A percentile compares a stretch with the other conserved stretches of the same genome.
phyloP scores from a whole-genome alignment of 169 alveolate genomes.

The Babesia ovis region DNA sequence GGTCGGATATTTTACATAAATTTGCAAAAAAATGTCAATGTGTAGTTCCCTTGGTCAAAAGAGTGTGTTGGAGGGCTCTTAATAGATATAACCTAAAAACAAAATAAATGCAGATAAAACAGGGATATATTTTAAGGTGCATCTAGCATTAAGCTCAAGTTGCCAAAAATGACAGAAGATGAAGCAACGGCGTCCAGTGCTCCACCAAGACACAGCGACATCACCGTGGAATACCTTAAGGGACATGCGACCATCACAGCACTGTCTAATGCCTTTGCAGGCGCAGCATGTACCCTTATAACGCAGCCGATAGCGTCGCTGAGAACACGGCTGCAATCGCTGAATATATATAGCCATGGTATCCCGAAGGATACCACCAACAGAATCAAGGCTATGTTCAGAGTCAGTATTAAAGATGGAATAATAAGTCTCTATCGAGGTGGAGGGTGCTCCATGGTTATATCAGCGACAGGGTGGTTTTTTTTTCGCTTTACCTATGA shows the following conservation, averaged over 20 bases:
- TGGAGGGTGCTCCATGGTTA: constrained; percentile 26
- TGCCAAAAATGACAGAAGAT: background rate
- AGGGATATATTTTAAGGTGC: background rate
- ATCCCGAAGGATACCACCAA: constrained; percentile 2
- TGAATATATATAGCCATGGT: constrained; percentile 63
- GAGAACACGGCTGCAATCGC: constrained; percentile 59
- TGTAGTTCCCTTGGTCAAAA: too few species aligned
- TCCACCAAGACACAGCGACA: background rate
- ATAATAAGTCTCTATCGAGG: constrained; percentile 49
- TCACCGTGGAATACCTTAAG: constrained; percentile 35
- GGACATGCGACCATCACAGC: constrained; percentile 55
- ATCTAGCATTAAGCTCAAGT: background rate
- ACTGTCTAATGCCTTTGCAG: constrained; percentile 54
- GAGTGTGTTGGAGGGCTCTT: too few species aligned
- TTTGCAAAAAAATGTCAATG: background rate
- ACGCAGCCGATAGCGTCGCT: constrained; percentile 60
- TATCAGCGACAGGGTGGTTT: constrained; percentile 59
- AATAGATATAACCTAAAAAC: too few species aligned
- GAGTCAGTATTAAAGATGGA: constrained; percentile 46
- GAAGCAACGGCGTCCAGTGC: background rate
- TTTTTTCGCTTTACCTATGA: constrained; percentile 49
- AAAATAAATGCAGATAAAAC: background rate
- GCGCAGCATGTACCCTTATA: constrained; percentile 42
- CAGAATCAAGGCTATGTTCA: constrained; percentile 20
- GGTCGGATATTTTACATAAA: background rate